These are phyloP conservation scores for Botrytis elliptica DNA, from an alignment of 2,329 filamentous ascomycete species.

Conservation along the genomic window DNA sequence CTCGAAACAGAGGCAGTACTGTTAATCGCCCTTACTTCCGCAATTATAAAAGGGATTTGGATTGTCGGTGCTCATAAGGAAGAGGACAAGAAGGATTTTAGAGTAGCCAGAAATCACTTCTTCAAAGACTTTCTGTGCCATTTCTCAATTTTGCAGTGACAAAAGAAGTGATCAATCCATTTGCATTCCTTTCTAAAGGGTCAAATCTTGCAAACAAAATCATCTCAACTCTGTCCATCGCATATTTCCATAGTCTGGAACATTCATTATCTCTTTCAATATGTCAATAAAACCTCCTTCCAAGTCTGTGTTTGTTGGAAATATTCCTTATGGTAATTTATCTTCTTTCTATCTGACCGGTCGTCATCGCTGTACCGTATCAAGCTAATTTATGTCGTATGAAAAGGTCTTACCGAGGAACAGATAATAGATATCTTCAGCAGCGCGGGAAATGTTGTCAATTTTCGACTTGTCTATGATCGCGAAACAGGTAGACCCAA, in stretches of 20 bases:
- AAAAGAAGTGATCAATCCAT: slow-evolving; percentile 24
- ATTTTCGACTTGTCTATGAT: slow-evolving; percentile 92
- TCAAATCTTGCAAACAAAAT: slow-evolving; percentile 26
- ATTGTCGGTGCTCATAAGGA: slow-evolving; percentile 13
- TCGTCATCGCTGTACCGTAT: neutral
- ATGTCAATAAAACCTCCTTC: slow-evolving; percentile 73
- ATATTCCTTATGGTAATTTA: slow-evolving; percentile 73
- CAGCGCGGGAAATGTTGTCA: slow-evolving; percentile 83
- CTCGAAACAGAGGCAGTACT: neutral
- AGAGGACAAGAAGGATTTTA: slow-evolving; percentile 29
- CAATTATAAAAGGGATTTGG: slow-evolving; percentile 7
- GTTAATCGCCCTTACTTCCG: neutral
- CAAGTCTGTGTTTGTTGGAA: slow-evolving; percentile 80
- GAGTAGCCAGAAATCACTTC: slow-evolving; percentile 40
- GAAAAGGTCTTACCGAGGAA: slow-evolving; percentile 87
- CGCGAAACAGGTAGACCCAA: slow-evolving; percentile 92
- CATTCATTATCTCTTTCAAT: slow-evolving; percentile 38
- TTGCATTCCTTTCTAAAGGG: slow-evolving; percentile 30
- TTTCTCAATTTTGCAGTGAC: slow-evolving; percentile 27
- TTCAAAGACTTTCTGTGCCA: slow-evolving; percentile 40
- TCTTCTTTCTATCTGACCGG: neutral
- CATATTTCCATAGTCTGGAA: slow-evolving; percentile 20
- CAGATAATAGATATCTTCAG: slow-evolving; percentile 93
- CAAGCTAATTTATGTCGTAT: slow-evolving; percentile 24
- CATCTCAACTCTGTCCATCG: slow-evolving; percentile 26